Percentiles rank a stretch among this genome's conserved stretches.
Evolutionary conservation across 805 yeast species (phyloP).

Genomic region (Kuraishia ogatae): DNA sequence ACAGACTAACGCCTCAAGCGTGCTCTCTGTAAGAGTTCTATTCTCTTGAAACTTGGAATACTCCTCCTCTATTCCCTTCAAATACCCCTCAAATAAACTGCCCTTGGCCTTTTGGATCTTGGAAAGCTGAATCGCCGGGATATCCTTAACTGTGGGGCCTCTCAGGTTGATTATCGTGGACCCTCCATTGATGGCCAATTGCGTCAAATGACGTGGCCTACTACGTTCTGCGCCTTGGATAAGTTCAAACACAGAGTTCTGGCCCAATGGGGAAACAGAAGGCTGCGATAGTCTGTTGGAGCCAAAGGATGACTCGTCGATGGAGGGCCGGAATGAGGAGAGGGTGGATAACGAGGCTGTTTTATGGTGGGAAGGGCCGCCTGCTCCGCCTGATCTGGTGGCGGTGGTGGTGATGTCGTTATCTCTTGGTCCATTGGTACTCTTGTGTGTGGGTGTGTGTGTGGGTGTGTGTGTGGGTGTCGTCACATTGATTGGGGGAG

Average conservation of each 20-base stretch:
- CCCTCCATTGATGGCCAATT: constrained; percentile 19
- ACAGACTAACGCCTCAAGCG: constrained; percentile 31
- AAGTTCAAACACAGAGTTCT: constrained; percentile 71
- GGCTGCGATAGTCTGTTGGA: constrained; percentile 28
- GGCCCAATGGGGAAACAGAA: constrained; percentile 49
- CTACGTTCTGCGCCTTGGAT: constrained; percentile 36
- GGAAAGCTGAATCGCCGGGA: constrained; percentile 69
- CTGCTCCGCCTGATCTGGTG: background rate
- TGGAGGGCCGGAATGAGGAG: constrained; percentile 16
- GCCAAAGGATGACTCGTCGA: constrained; percentile 31
- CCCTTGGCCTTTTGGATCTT: constrained; percentile 38
- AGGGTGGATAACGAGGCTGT: constrained; percentile 16
- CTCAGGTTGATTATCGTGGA: constrained; percentile 38
- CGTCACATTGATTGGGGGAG: background rate
- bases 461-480: constrained; percentile 1
- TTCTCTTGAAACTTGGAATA: constrained; percentile 34
- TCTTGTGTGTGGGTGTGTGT: no score
- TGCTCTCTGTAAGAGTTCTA: constrained; percentile 32
- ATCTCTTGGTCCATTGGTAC: no score
- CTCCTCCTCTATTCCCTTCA: constrained; percentile 32
- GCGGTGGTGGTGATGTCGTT: no score
- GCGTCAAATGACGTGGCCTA: constrained; percentile 17
- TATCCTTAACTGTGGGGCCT: constrained; percentile 74
- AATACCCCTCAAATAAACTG: constrained; percentile 33
- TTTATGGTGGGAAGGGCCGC: constrained; percentile 9